Base-by-base conservation (phyloP, 1,284 basidiomycete species). In the Papiliotrema laurentii region DNA sequence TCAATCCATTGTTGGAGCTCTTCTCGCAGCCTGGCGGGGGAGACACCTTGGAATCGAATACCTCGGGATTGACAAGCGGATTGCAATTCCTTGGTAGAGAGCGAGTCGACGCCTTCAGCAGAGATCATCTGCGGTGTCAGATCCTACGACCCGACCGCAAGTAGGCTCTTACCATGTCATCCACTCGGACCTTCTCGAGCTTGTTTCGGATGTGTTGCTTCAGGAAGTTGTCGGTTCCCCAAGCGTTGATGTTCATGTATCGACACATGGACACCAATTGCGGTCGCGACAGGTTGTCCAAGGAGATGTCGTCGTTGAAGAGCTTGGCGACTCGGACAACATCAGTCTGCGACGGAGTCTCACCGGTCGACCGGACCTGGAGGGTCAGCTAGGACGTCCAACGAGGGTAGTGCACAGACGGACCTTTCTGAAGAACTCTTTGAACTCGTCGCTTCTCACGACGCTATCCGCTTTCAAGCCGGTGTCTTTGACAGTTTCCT, bases 211-310 rank as follows among this genome's bases (percentile, higher is more conserved):
- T 91, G 53, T 89, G 86, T 51, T 92, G 92, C 48, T 94, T 87
- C 40, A 99, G 80, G 77, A 97, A 97, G 75, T 97, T 97, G 75
- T 99, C 94, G 31, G 96, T 98, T 38, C 94, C 94, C 65, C 97
- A 99, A 2, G 94, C 94, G 74, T 97, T 91, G 68, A 97, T 83
- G 60, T 89, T 91, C 92, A 98, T 97, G 73, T 96, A 97, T 48
- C 90, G 82, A 64, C 87, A 97, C 85, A 96, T 94, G 2, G 90
- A 94, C 34, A 97, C 92, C 16, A 99, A 81, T 75, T 99, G 94
- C 22, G 96, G 93, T 27, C 94, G 85, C 3, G 92, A 92, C 54
- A 99, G 79, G 73, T 99, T 99, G 79, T 98, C 96, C 50, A 99
- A 82, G 0, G 94, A 97, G 53, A 98, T 81, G 66, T 99, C 96